Evolutionary conservation across 805 yeast species (phyloP).

Genomic region (Teunomyces pallodes): DNA sequence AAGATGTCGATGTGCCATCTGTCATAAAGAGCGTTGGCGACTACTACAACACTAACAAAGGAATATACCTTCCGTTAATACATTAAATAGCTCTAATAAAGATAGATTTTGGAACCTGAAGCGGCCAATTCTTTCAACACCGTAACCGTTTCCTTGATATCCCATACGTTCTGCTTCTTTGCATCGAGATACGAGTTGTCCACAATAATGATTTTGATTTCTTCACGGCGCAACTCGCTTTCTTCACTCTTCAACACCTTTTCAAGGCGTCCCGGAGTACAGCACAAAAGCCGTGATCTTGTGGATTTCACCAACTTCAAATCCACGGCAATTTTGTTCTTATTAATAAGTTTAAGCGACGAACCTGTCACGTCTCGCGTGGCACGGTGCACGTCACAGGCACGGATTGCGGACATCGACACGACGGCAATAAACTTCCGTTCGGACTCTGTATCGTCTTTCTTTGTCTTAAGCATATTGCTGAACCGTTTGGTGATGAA

Average conservation of each 20-base stretch:
- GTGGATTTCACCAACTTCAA: conserved; percentile 43
- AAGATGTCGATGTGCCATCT: not conserved
- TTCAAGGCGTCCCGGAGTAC: conserved; percentile 61
- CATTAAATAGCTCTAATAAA: conserved; percentile 37
- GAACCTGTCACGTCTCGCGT: conserved; percentile 47
- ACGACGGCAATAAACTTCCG: conserved; percentile 51
- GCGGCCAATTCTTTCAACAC: conserved; percentile 41
- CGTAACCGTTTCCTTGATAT: conserved; percentile 45
- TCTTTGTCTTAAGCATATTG: conserved; percentile 37
- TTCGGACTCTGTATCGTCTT: conserved; percentile 18
- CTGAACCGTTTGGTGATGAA: conserved; percentile 54
- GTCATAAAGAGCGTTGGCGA: conserved; percentile 13
- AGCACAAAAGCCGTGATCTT: conserved; percentile 50
- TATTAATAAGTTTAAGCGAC: conserved; percentile 69
- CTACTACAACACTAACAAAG: conserved; percentile 27
- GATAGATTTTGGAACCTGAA: conserved; percentile 48
- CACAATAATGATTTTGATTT: conserved; percentile 53
- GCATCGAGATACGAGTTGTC: conserved; percentile 62
- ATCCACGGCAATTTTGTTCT: conserved; percentile 70
- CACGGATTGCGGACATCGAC: conserved; percentile 79
- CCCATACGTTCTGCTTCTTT: conserved; percentile 62
- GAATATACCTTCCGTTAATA: conserved; percentile 18
- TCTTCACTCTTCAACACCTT: conserved; percentile 47
- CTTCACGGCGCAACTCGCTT: conserved; percentile 35
- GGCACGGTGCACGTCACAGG: conserved; percentile 79